Evolutionary conservation across 345 rosid species (phyloP).

Genomic region (Garcia nutans): DNA sequence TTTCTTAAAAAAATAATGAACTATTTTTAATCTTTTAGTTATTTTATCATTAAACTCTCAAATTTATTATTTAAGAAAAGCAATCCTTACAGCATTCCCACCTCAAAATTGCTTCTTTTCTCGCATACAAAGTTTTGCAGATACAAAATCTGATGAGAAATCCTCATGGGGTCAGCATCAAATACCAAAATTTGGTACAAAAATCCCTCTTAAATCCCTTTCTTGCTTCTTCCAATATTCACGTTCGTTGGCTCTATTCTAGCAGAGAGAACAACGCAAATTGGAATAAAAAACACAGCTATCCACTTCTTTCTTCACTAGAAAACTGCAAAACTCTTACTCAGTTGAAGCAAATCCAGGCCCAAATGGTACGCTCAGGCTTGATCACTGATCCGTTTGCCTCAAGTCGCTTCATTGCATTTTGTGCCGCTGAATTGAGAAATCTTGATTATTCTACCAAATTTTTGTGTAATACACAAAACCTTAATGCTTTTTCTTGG

Average conservation of each 20-base stretch:
- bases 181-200: conserved; percentile 25
- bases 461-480: conserved; percentile 41
- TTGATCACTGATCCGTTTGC: conserved; percentile 52
- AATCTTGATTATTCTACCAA: conserved; percentile 57
- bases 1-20: too few relatives aligned
- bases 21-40: too few relatives aligned
- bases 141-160: conserved; percentile 36
- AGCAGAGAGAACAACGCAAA: conserved; percentile 35
- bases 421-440: conserved; percentile 59
- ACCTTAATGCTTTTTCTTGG: conserved; percentile 64
- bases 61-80: too few relatives aligned
- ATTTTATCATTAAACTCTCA: too few relatives aligned
- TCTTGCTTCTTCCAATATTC: conserved; percentile 21
- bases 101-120: neutral
- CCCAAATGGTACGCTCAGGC: conserved; percentile 58
- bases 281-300: conserved; percentile 46
- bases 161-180: conserved; percentile 25
- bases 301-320: conserved; percentile 56
- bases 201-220: conserved; percentile 22
- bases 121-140: neutral
- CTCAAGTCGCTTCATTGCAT: conserved; percentile 63
- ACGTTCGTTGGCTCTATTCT: conserved; percentile 44
- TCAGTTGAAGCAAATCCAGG: conserved; percentile 72
- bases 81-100: neutral
- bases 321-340: conserved; percentile 52